Evolutionary conservation across 1,139 yeast genomes (phyloP).

Genomic region (Meyerozyma sp.): DNA sequence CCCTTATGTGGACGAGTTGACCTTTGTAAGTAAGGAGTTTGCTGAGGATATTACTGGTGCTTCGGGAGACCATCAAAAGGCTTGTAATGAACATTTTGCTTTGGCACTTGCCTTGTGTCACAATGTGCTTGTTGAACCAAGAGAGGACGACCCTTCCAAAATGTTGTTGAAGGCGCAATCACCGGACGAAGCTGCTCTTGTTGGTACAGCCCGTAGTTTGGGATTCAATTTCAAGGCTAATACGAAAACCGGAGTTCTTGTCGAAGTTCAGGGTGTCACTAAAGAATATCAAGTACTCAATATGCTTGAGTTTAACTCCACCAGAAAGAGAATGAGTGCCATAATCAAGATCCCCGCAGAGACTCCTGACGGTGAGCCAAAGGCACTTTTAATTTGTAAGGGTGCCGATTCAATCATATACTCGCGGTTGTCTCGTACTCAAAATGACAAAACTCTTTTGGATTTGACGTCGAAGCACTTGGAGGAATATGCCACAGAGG

Average conservation of each 20-base stretch:
- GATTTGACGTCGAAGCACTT: constrained; percentile 35
- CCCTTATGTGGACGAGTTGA: constrained; percentile 33
- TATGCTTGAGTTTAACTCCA: constrained; percentile 49
- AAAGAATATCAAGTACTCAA: constrained; percentile 45
- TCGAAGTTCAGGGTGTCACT: constrained; percentile 39
- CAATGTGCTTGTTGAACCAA: constrained; percentile 51
- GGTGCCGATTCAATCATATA: constrained; percentile 48
- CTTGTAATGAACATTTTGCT: constrained; percentile 47
- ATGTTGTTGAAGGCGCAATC: constrained; percentile 51
- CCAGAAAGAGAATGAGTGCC: constrained; percentile 79
- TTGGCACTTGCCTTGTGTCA: constrained; percentile 52
- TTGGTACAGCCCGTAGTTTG: constrained; percentile 52
- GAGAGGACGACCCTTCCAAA: constrained; percentile 31
- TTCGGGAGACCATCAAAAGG: constrained; percentile 25
- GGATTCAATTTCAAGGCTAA: constrained; percentile 48
- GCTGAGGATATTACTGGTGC: constrained; percentile 31
- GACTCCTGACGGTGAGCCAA: constrained; percentile 27
- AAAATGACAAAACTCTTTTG: constrained; percentile 26
- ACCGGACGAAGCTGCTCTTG: constrained; percentile 63
- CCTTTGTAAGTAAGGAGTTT: constrained; percentile 45
- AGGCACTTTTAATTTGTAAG: constrained; percentile 40
- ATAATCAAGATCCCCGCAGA: constrained; percentile 57
- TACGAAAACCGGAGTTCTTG: constrained; percentile 40
- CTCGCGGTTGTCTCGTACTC: constrained; percentile 29
- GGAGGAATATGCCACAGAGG: constrained; percentile 44